Evolutionary conservation across 176 grass and related monocot species (phyloP).

Genomic region (Zizania latifolia): DNA sequence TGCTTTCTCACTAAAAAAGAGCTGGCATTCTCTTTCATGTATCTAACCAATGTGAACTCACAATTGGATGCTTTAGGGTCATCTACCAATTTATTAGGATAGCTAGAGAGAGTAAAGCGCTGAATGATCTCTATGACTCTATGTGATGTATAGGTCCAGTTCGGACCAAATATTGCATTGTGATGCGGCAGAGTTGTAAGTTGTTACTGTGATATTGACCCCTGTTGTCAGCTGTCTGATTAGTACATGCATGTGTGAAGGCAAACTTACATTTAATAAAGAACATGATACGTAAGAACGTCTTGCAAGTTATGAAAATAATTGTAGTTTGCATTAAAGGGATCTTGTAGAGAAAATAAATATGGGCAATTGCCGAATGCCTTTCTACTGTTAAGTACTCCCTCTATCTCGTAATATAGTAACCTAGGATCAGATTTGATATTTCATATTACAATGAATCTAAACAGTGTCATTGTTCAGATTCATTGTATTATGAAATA

Average conservation of each 20-base stretch:
- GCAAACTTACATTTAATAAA: conserved; percentile 29
- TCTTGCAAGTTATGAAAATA: conserved; percentile 26
- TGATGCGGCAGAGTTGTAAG: neutral
- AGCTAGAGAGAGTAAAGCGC: neutral
- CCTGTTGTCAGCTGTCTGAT: neutral
- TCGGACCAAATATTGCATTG: neutral
- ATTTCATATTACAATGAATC: too few relatives aligned
- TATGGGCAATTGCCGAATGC: neutral
- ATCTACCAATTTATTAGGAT: neutral
- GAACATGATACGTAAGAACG: neutral
- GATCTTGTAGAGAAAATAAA: conserved; percentile 9
- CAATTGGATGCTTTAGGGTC: conserved; percentile 8
- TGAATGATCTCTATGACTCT: neutral
- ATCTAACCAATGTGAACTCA: neutral
- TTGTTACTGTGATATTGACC: conserved; percentile 21
- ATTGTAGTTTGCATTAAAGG: conserved; percentile 22
- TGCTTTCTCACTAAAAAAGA: neutral
- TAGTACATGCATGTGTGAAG: conserved; percentile 20
- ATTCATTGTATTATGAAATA: too few relatives aligned
- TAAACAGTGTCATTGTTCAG: too few relatives aligned
- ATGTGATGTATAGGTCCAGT: neutral
- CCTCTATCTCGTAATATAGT: too few relatives aligned
- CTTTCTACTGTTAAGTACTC: neutral
- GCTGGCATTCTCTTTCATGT: neutral
- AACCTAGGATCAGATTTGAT: too few relatives aligned